Conservation (phyloP, 169 alveolate genomes). For the Prorocentrum cordatum region DNA sequence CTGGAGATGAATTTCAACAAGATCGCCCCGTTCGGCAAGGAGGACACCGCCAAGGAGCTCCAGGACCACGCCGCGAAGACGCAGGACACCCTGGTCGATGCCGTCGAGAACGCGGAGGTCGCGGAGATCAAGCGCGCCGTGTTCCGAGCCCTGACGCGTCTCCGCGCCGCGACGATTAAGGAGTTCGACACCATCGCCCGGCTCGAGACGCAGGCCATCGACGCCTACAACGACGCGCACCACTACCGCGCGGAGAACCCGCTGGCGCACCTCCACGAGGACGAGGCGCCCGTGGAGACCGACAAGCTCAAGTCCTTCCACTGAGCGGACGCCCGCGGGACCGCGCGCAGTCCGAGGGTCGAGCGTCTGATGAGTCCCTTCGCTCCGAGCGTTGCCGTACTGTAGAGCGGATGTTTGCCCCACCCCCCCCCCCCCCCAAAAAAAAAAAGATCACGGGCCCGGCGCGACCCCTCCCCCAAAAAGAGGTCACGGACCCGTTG, state of each 20-base stretch:
- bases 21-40: background rate
- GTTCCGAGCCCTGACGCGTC: background rate
- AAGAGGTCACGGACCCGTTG: too few relatives aligned
- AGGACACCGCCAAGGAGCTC: background rate
- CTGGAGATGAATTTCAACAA: background rate
- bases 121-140: conserved; percentile 4
- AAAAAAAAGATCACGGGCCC: too few relatives aligned
- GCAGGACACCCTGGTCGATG: background rate
- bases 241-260: conserved; percentile 3
- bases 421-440: too few relatives aligned
- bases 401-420: too few relatives aligned
- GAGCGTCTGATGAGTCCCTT: too few relatives aligned
- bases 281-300: background rate
- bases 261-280: background rate
- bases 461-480: too few relatives aligned
- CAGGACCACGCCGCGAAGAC: background rate
- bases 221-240: background rate
- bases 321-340: too few relatives aligned
- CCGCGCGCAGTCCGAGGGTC: too few relatives aligned
- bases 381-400: too few relatives aligned
- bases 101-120: background rate
- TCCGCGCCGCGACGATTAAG: background rate
- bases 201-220: background rate
- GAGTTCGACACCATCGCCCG: conserved; percentile 1
- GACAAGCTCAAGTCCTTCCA: conserved; percentile 1